Evolutionary conservation across 108 stramenopile genomes (phyloP), one percentile per base, ranked within the genome.

Genomic region (Nitzschia putrida): DNA sequence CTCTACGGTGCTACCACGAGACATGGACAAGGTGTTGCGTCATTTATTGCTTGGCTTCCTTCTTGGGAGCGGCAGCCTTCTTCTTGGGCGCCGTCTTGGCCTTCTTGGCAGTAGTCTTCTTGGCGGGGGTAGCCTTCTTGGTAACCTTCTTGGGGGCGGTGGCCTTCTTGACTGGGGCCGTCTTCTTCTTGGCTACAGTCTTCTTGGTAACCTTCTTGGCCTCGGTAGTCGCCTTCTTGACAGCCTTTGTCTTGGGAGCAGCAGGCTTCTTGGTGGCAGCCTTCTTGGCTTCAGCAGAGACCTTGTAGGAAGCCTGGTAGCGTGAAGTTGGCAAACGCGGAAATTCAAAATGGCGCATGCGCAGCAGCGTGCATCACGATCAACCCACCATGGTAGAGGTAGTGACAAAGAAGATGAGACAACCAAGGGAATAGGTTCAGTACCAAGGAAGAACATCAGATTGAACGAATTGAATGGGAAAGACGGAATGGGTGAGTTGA

Each of bases 231-330:
- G 68, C 47, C 60, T 68, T 69, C 51, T 61, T 68, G 23, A 34
- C 50, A 14, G 68, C 43, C 9, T 57, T 53, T 44, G 64, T n/a
- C 64, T 73, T 74, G 65, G 68, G 68, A 29, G 76, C 51, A n/a
- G 74, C 47, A 2, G 66, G 42, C 34, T 73, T 74, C 53, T 73
- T 77, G 40, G 58, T 34, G 4, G 68, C 59, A 54, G 79, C 50
- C 41, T 66, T 75, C 69, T 80, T 74, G 14, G 86, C 85, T 37
- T 82, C 83, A 18, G 79, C 61, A 10, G 80, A 78, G 50, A 92
- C 64, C 81, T 92, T 92, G 88, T 84, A 92, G 55, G 84, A 86
- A 12, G 67, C 72, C 61, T 63, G 44, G 39, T 16, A 8, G 12
- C 2, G 23, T 6, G 6, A 24, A 49, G 29, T 34, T 34, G 29